Conservation (phyloP, 2,329 filamentous ascomycete species). For the Gaeumannomyces sp. region DNA sequence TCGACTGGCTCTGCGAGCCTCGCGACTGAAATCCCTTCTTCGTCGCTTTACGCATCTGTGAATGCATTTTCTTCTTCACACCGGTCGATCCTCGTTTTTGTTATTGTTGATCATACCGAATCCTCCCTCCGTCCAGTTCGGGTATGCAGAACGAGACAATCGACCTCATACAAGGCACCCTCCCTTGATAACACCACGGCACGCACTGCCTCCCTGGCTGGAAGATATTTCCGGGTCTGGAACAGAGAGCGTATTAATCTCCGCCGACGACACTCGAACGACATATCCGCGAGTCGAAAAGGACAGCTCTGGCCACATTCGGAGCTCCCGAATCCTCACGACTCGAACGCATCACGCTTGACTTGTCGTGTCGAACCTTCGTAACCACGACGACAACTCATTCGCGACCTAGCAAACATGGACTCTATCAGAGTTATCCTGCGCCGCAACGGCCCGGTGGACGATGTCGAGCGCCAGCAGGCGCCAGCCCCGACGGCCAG, state of each 20-base stretch:
- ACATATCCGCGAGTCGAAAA: background rate
- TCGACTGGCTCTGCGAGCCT: constrained; percentile 9
- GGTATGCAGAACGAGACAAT: background rate
- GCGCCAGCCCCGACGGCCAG: constrained; percentile 16
- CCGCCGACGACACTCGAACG: background rate
- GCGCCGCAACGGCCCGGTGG: constrained; percentile 15
- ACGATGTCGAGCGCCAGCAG: constrained; percentile 15
- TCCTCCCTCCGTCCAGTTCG: background rate
- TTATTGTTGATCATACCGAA: background rate
- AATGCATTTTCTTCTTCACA: background rate
- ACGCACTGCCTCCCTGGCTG: background rate
- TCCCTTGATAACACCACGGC: background rate
- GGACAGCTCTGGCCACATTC: background rate
- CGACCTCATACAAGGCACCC: background rate
- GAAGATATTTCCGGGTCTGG: background rate
- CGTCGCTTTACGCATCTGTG: background rate
- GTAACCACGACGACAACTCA: background rate
- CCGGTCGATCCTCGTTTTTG: background rate
- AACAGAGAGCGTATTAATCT: background rate
- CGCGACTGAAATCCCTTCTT: background rate
- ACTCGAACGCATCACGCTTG: background rate
- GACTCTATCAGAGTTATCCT: constrained; percentile 11
- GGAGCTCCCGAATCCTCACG: background rate
- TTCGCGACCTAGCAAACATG: constrained; percentile 10
- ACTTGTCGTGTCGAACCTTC: background rate